Conservation (phyloP, 169 alveolate genomes). For the Cryptosporidium bovis region DNA sequence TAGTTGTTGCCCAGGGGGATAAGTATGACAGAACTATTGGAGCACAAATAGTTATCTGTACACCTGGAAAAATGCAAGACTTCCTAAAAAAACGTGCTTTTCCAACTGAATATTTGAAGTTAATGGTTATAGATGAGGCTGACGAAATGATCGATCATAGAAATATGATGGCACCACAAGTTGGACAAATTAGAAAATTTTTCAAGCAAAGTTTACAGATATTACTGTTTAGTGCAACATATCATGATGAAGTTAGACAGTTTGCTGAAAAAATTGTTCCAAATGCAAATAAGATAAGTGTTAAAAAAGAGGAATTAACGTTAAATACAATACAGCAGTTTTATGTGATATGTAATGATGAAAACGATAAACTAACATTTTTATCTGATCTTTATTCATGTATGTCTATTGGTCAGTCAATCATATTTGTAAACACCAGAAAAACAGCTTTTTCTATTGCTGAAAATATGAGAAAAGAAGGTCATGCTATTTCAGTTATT, state of each 20-base stretch:
- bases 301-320: constrained; percentile 94
- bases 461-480: constrained; percentile 87
- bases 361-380: constrained; percentile 92
- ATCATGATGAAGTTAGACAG: constrained; percentile 87
- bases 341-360: constrained; percentile 86
- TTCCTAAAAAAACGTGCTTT: constrained; percentile 90
- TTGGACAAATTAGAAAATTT: constrained; percentile 83
- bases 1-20: constrained; percentile 89
- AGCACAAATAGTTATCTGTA: constrained; percentile 94
- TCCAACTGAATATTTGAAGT: constrained; percentile 79
- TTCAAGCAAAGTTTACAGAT: constrained; percentile 86
- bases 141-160: constrained; percentile 93
- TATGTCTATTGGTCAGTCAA: constrained; percentile 95
- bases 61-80: constrained; percentile 97
- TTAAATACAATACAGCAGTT: constrained; percentile 95
- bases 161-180: constrained; percentile 91
- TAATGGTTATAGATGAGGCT: constrained; percentile 96
- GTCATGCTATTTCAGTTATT: constrained; percentile 87
- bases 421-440: constrained; percentile 96
- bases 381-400: constrained; percentile 93
- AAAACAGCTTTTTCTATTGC: constrained; percentile 92
- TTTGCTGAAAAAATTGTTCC: constrained; percentile 91
- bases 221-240: constrained; percentile 91
- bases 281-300: constrained; percentile 82
- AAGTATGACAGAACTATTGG: constrained; percentile 82